Conservation (phyloP, 2,329 filamentous ascomycete genomes). For the Sclerotinia minor region DNA sequence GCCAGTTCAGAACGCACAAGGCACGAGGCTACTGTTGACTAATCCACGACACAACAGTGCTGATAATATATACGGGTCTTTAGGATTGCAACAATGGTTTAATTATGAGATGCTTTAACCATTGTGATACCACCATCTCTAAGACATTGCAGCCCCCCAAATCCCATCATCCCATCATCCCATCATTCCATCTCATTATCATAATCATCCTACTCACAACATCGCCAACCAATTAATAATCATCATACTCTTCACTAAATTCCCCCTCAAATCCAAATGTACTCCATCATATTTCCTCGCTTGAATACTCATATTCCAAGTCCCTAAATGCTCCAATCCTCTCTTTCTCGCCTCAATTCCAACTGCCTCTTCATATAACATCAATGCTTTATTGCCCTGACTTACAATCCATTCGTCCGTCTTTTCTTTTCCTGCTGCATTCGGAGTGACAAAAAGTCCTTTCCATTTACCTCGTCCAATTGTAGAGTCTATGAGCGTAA, state of each 20-base stretch:
- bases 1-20: background rate
- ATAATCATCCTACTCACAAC: conserved; percentile 9
- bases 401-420: conserved; percentile 49
- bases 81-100: no score
- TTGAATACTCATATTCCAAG: conserved; percentile 54
- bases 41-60: no score
- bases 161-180: background rate
- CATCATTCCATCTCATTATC: no score
- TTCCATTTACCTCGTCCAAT: conserved; percentile 29
- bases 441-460: conserved; percentile 47
- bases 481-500: conserved; percentile 37
- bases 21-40: background rate
- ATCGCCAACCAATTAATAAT: conserved; percentile 48
- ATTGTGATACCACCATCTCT: no score
- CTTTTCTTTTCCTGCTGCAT: conserved; percentile 49
- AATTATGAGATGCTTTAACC: no score
- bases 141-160: no score
- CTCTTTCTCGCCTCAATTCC: conserved; percentile 36
- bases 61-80: no score
- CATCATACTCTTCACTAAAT: conserved; percentile 52
- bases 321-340: conserved; percentile 49
- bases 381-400: conserved; percentile 51
- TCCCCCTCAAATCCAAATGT: conserved; percentile 50
- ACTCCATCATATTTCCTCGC: conserved; percentile 51
- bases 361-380: conserved; percentile 47